Base-by-base conservation (phyloP, 2,329 filamentous ascomycete genomes). In the Arthrobotrys megalospora region DNA sequence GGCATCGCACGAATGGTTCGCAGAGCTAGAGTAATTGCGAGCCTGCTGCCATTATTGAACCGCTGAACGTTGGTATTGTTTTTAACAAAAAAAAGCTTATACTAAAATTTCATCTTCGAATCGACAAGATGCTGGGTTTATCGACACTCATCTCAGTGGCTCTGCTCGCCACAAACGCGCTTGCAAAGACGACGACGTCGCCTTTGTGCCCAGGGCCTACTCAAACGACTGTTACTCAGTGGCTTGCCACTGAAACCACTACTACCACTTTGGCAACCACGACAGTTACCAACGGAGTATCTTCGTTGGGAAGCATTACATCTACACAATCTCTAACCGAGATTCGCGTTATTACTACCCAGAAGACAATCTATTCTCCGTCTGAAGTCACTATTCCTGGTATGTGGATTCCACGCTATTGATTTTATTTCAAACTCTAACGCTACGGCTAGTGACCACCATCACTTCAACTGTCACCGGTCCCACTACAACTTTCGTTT, bases 251-350 rank as follows among this genome's bases (percentile, higher is more conserved):
- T 10, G 48, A 60, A 36, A 52, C 11, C 6, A 58, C 24, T 11
- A 66, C 32, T 8, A 71, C 66, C 2, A 71, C 66, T 10, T 41
- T 67, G 6, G 11, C 41, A n/a, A 67, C 66, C 3, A 77, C 73
- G 1, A 77, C 66, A 0, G 21, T 77, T 10, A 71, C 60, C 6
- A 67, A 71, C 21, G 60, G 50, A 24, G 5, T 41, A 1, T 77
- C 73, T 1, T 77, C 38, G 10, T 68, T 77, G 16, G 73, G 66
- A 1, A 45, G 41, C 12, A 16, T 77, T 58, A 77, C 66, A 1
- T 71, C 73, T 1, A 77, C 73, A 3, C 24, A 77, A 50, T 55
- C 48, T 14, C 21, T 58, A 11, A 77, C 48, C 0, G 60, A 70
- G 32, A 77, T 45, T 14, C 50, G 73, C 1, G 28, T 36, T 7